These are phyloP conservation scores for Sporothrix globosa DNA, from an alignment of 2,329 filamentous ascomycete species.

Conservation along the genomic window DNA sequence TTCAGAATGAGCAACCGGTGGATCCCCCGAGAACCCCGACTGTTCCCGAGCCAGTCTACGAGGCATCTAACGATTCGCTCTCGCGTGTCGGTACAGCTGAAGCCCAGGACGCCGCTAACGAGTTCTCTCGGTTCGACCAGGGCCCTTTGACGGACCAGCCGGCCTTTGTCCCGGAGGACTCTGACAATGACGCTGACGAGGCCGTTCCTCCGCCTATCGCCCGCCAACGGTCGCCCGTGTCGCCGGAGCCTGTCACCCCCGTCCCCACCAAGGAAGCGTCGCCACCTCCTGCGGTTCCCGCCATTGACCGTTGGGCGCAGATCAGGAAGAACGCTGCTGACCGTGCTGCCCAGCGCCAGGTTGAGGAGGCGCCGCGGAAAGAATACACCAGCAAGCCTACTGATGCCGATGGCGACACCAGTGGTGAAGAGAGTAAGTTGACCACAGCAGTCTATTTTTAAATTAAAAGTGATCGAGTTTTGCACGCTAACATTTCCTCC, in stretches of 20 bases:
- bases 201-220: conserved; percentile 57
- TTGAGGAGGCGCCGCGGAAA: conserved; percentile 65
- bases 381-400: conserved; percentile 60
- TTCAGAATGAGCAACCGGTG: conserved; percentile 36
- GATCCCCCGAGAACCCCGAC: conserved; percentile 36
- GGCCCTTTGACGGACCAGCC: conserved; percentile 86
- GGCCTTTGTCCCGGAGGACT: conserved; percentile 69
- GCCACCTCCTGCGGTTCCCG: conserved; percentile 37
- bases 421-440: conserved; percentile 86
- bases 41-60: conserved; percentile 47
- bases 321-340: conserved; percentile 94
- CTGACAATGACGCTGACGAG: conserved; percentile 54
- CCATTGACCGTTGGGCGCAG: conserved; percentile 87
- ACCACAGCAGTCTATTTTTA: not conserved
- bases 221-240: conserved; percentile 44
- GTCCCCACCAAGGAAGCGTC: not conserved
- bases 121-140: conserved; percentile 77
- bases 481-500: conserved; percentile 39
- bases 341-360: conserved; percentile 66
- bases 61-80: conserved; percentile 52
- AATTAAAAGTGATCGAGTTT: not conserved
- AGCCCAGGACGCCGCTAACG: conserved; percentile 60
- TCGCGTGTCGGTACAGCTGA: conserved; percentile 65
- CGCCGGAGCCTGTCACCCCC: conserved; percentile 21
- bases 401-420: conserved; percentile 83